Conservation (phyloP, 371 early-diverging fungal species). For the Mortierella sp. region DNA sequence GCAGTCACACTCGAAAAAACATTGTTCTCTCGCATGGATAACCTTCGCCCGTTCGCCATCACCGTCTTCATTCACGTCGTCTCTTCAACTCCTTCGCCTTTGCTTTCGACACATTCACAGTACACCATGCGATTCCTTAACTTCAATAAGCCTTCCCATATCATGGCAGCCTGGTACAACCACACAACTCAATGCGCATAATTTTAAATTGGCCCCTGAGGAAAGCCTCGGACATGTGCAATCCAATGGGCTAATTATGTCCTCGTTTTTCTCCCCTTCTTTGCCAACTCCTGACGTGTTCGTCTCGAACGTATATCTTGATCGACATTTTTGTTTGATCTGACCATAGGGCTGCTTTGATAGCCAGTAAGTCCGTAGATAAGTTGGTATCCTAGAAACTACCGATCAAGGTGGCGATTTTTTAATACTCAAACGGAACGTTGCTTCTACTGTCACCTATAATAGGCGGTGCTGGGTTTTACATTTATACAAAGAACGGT, state of each 20-base stretch:
- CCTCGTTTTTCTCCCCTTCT: background rate
- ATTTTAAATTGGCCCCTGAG: too few species aligned
- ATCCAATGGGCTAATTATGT: too few species aligned
- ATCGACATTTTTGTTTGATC: background rate
- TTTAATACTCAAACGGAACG: too few species aligned
- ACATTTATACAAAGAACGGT: constrained; percentile 30
- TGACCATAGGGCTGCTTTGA: constrained; percentile 9
- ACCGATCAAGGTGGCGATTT: too few species aligned
- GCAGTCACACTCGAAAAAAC: too few species aligned
- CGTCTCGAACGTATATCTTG: too few species aligned
- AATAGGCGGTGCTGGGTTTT: constrained; percentile 31
- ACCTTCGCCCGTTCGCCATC: background rate
- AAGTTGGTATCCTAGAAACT: background rate
- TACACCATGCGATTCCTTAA: constrained; percentile 29
- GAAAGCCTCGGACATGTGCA: too few species aligned
- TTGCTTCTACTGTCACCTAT: background rate
- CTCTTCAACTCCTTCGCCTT: background rate
- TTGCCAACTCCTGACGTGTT: background rate
- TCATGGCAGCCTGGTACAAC: constrained; percentile 53
- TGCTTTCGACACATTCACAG: background rate
- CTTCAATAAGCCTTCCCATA: constrained; percentile 52
- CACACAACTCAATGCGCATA: too few species aligned
- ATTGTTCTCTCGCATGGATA: too few species aligned
- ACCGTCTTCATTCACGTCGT: too few species aligned
- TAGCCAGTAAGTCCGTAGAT: constrained; percentile 21